phyloP scores from a whole-genome alignment of 2,329 filamentous ascomycete species.

The Torrubiellomyces zombiae region DNA sequence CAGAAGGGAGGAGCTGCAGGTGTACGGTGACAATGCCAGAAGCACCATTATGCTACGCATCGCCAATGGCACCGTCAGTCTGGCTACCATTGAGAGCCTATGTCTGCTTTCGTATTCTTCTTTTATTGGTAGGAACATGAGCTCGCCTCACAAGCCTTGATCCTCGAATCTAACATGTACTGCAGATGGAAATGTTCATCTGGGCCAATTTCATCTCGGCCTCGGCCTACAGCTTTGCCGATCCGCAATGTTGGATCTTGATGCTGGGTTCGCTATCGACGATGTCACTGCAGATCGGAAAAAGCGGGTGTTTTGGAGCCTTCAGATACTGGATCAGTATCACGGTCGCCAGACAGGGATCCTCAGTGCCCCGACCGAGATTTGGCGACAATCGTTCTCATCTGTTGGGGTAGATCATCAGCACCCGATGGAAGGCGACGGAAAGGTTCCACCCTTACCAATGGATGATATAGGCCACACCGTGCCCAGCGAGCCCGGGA shows the following conservation, averaged over 20 bases:
- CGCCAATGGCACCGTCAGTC: conserved; percentile 30
- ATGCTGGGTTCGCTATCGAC: conserved; percentile 19
- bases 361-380: conserved; percentile 22
- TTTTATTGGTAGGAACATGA: conserved; percentile 24
- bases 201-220: conserved; percentile 32
- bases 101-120: conserved; percentile 32
- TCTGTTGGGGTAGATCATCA: conserved; percentile 8
- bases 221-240: conserved; percentile 32
- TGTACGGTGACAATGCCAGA: conserved; percentile 22
- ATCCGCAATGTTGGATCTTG: conserved; percentile 29
- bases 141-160: background rate
- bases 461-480: conserved; percentile 26
- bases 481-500: conserved; percentile 22
- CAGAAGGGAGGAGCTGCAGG: conserved; percentile 14
- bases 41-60: conserved; percentile 30
- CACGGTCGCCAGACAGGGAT: conserved; percentile 30
- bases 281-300: conserved; percentile 24
- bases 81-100: conserved; percentile 31
- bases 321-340: conserved; percentile 30
- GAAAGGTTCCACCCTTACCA: conserved; percentile 24
- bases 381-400: conserved; percentile 19
- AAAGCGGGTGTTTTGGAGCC: conserved; percentile 32
- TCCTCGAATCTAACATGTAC: conserved; percentile 3
- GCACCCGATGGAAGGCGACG: conserved; percentile 9
- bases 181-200: conserved; percentile 28